Conservation (phyloP, 2,329 filamentous ascomycete species). For the Xylariomycetidae sp. region DNA sequence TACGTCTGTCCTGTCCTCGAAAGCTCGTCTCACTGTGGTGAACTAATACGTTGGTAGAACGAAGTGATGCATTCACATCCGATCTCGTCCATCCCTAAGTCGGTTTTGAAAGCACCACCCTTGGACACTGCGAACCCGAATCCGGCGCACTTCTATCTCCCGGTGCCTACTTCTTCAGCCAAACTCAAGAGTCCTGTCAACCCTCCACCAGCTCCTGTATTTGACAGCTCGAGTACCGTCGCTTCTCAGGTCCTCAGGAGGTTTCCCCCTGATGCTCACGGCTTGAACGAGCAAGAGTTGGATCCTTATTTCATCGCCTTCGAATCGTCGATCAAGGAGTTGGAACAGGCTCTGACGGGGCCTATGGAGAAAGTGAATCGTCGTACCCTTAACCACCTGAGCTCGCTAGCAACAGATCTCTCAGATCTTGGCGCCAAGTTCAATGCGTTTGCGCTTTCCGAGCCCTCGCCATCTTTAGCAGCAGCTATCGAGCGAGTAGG, state of each 20-base stretch:
- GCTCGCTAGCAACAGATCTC: constrained; percentile 77
- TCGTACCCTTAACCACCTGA: constrained; percentile 79
- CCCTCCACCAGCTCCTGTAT: constrained; percentile 26
- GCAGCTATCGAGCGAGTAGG: constrained; percentile 91
- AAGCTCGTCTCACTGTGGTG: too few species aligned
- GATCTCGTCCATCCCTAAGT: constrained; percentile 86
- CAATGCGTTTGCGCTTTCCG: constrained; percentile 93
- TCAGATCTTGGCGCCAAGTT: constrained; percentile 93
- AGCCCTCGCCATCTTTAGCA: constrained; percentile 82
- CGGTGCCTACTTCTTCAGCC: constrained; percentile 77
- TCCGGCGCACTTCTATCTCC: constrained; percentile 79
- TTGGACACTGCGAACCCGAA: constrained; percentile 91
- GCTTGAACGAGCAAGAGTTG: constrained; percentile 80
- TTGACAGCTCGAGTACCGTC: constrained; percentile 32
- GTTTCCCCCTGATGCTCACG: constrained; percentile 75
- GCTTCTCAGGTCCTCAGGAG: constrained; percentile 63
- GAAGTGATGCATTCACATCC: constrained; percentile 94
- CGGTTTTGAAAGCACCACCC: constrained; percentile 90
- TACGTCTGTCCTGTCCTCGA: too few species aligned
- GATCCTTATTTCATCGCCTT: constrained; percentile 96
- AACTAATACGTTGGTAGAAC: too few species aligned
- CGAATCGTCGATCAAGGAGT: constrained; percentile 84
- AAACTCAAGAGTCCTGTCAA: constrained; percentile 65
- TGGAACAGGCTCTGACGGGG: constrained; percentile 82
- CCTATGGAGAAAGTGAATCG: constrained; percentile 97